A percentile compares a stretch with the other conserved stretches of the same genome.
These are phyloP conservation scores for Irpex sp. DNA, from an alignment of 1,284 basidiomycete species.

Conservation along the genomic window DNA sequence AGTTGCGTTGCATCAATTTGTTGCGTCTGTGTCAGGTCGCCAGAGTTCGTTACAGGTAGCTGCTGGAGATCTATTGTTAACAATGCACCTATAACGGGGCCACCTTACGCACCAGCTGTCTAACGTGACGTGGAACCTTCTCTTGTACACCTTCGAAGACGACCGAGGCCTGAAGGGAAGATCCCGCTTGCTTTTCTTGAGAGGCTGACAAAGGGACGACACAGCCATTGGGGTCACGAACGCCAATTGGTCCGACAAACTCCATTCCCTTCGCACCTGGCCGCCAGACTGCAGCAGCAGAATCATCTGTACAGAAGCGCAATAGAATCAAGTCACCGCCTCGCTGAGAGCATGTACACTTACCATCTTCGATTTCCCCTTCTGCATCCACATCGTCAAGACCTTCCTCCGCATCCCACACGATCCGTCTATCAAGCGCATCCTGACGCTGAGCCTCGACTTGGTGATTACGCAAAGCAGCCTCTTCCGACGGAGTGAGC, in stretches of 20 bases:
- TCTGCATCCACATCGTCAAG: slow-evolving; percentile 26
- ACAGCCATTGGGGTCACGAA: slow-evolving; percentile 28
- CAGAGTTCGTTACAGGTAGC: neutral
- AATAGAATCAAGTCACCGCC: neutral
- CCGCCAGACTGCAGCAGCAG: slow-evolving; percentile 12
- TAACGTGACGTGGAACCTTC: slow-evolving; percentile 49
- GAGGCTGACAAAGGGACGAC: slow-evolving; percentile 23
- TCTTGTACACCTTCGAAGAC: slow-evolving; percentile 40
- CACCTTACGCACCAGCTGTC: slow-evolving; percentile 48
- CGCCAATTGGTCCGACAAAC: slow-evolving; percentile 26
- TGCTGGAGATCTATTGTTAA: neutral
- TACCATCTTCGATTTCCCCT: slow-evolving; percentile 25
- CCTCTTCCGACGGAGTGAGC: slow-evolving; percentile 55
- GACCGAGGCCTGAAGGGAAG: neutral
- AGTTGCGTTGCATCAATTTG: slow-evolving; percentile 15
- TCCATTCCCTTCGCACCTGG: slow-evolving; percentile 16
- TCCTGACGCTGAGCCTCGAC: slow-evolving; percentile 50
- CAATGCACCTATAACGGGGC: neutral
- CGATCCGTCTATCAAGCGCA: slow-evolving; percentile 37
- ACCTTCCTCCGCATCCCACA: slow-evolving; percentile 42
- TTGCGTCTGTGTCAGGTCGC: slow-evolving; percentile 25
- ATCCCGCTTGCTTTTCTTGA: slow-evolving; percentile 14
- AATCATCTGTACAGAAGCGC: neutral
- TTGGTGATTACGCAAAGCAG: slow-evolving; percentile 46
- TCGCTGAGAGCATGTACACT: neutral